Evolutionary conservation across 2,329 filamentous ascomycete species (phyloP), one percentile per base, ranked within the genome.

Genomic region (Curvularia eragrostidis): DNA sequence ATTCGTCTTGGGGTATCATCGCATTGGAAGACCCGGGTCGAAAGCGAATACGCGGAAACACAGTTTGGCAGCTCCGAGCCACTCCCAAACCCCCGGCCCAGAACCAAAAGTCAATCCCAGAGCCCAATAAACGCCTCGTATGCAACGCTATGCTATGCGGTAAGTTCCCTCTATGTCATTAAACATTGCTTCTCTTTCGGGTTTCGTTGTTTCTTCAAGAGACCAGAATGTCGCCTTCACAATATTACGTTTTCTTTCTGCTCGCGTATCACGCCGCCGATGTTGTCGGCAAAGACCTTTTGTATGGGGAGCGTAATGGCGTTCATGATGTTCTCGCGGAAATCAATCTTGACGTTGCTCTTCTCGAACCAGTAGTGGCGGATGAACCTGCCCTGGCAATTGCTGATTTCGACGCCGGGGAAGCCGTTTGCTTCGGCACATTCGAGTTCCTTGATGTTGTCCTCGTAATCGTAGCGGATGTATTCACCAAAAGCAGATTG

Each of bases 351-450:
- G 58, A 75, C 73, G 2, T 67, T 59, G 10, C 53, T 24, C 60
- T 77, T 77, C 7, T 75, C 70, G 59, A 75, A 77, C 74, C 74
- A 77, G 65, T 77, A 76, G 44, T 77, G 74, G 30, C 74, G 67
- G 26, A 77, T 68, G 52, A 75, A 75, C 38, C 71, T 71, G 59
- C 74, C 74, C 52, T 74, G 65, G 68, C 74, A 77, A 42, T 75
- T 66, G 51, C 73, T 73, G 49, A 74, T 59, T 34, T 67, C 52
- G 32, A 76, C 73, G 15, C 68, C 78, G 5, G 74, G 74, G 54
- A 66, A 76, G 48, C 76, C 76, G 54, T 78, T 77, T 1, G 75
- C 75, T 44, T 78, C 68, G 26, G 70, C 71, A 52, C 76, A 78
- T 18, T 73, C 69, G 32, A 78, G 67, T 61, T 77, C 75, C 57